These are phyloP conservation scores for Fallopia convolvulus DNA, from an alignment of 148 eudicot species.

Conservation along the genomic window DNA sequence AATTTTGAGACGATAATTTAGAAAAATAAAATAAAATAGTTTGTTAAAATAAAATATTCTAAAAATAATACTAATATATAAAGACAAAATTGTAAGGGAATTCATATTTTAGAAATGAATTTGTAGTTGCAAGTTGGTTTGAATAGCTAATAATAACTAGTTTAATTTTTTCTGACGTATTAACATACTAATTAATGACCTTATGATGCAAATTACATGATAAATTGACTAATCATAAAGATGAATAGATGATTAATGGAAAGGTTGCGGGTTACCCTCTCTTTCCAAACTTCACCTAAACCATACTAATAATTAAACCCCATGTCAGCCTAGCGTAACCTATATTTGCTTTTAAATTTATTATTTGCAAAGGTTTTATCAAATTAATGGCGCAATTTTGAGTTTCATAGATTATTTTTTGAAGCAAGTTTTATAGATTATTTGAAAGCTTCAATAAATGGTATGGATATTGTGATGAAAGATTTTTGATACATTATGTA, in stretches of 20 bases:
- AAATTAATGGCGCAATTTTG: not conserved
- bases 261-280: not conserved
- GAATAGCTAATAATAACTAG: not conserved
- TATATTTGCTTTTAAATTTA: not conserved
- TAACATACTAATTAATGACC: not conserved
- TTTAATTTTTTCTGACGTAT: not conserved
- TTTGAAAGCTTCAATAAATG: not conserved
- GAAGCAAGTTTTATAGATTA: not conserved
- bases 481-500: not conserved
- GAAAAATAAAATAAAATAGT: not conserved
- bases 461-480: too few species aligned
- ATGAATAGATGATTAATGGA: not conserved
- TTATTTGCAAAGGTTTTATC: not conserved
- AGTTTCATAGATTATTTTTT: not conserved
- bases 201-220: not conserved
- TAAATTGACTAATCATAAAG: not conserved
- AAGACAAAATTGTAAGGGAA: not conserved
- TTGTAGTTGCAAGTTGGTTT: not conserved
- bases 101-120: not conserved
- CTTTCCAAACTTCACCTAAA: slow-evolving; percentile 11
- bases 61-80: not conserved
- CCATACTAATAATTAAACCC: not conserved
- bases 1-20: not conserved
- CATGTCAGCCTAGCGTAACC: not conserved
- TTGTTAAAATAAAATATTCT: not conserved